A percentile compares a stretch with the other conserved stretches of the same genome.
phyloP scores from a whole-genome alignment of 495 filamentous ascomycete species.

The Oleoguttula mirabilis region DNA sequence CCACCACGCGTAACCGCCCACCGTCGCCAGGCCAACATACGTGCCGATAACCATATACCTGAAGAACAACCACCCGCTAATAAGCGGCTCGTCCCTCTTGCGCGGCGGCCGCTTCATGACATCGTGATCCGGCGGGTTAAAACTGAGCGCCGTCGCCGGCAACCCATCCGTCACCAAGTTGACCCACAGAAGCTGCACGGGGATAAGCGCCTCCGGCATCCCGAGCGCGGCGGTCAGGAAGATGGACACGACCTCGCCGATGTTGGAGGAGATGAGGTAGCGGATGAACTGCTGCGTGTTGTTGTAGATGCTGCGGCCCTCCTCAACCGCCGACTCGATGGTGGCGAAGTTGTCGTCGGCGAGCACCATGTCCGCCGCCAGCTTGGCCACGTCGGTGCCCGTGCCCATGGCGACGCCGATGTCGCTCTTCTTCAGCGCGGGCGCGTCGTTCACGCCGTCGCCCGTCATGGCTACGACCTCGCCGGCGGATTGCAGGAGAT shows the following conservation, averaged over 20 bases:
- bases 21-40: constrained; percentile 90
- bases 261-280: constrained; percentile 97
- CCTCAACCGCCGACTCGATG: constrained; percentile 90
- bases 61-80: constrained; percentile 94
- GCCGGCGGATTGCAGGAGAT: constrained; percentile 82
- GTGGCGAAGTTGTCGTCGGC: constrained; percentile 99
- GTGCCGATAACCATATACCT: constrained; percentile 92
- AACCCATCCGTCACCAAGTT: constrained; percentile 98
- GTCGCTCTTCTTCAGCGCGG: constrained; percentile 94
- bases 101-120: constrained; percentile 88
- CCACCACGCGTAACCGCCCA: constrained; percentile 98
- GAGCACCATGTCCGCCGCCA: constrained; percentile 97
- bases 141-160: constrained; percentile 89
- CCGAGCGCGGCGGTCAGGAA: constrained; percentile 94
- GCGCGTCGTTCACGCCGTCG: constrained; percentile 97
- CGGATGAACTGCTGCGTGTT: constrained; percentile 99
- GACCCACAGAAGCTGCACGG: constrained; percentile 97
- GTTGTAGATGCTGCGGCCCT: constrained; percentile 97
- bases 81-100: constrained; percentile 81
- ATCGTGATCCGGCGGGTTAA: constrained; percentile 95
- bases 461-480: constrained; percentile 99
- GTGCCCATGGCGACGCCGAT: constrained; percentile 99
- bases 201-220: constrained; percentile 96
- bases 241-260: constrained; percentile 98
- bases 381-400: constrained; percentile 92